Evolutionary conservation across 2,329 filamentous ascomycete species (phyloP), one percentile per base, ranked within the genome.

Genomic region (Xylaria sp.): DNA sequence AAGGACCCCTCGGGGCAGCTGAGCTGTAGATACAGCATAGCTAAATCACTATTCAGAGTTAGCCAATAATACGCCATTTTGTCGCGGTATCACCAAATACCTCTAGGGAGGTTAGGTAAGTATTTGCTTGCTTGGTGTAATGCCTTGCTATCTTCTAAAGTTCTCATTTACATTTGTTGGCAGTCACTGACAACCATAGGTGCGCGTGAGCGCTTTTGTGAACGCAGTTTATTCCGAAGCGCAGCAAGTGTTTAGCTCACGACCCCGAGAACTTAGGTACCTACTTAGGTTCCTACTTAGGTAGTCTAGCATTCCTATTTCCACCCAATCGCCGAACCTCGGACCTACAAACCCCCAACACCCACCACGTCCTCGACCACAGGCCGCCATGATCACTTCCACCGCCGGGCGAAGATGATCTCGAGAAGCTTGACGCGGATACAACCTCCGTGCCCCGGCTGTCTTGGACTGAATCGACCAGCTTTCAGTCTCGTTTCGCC

Each of bases 341-440:
- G 3, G 27, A 38, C 41, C 21, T 27, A 17, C 19, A 33, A 21
- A 38, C 56, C 21, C n/a, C 23, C 11, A 38, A n/a, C 13, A 23
- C 29, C 33, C 11, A 33, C 4, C 10, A 17, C 13, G 31, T n/a
- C 17, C 6, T 31, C 25, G 37, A 44, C 27, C 19, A 15, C 9
- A 31, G 35, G 47, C 58, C 67, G 66, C 55, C 47, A 72, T 71
- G 68, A 55, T 62, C 43, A 33, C 64, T 46, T 47, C 40, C 55
- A 40, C 31, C 23, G 27, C 23, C 25, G 17, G 54, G 33, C 49
- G 52, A 66, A 58, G 61, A 73, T 73, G 71, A 67, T 73, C 38
- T 44, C 65, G 54, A 67, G 67, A 70, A 68, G 40, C 52, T 60
- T 70, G 63, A 59, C 59, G 27, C 66, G 71, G 69, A 66, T 62